Evolutionary conservation across 75 land plant species (phyloP), one percentile per base, ranked within the genome.

Genomic region (Pinus albicaulis): DNA sequence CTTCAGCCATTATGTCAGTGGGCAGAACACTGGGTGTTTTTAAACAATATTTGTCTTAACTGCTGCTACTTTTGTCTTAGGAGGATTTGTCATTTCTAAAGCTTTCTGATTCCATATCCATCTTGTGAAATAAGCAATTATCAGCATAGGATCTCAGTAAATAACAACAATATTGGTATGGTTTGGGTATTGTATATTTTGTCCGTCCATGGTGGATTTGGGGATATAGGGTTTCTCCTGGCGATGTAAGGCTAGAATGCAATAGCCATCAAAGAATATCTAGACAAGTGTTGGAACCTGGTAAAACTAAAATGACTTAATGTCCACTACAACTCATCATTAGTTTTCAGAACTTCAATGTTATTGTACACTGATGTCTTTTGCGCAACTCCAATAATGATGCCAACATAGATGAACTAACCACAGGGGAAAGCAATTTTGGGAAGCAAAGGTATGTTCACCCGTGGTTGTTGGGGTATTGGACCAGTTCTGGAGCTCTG

Each of bases 191-290:
- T 59, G 34, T 89, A 92, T 92, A 93, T 73, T 81, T 79, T 77
- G 83, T 93, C 15, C 90, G 84, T 10, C 68, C 59, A 13, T 93
- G 96, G 96, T 93, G 96, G 96, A 84, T 89, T 38, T 93, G 96
- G 96, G 96, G 96, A 34, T 93, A 79, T 57, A 91, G 94, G 94
- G 20, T 83, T 57, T 93, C 92, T 28, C 96, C 96, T 23, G 65
- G 65, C 91, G 64, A 85, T 84, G 86, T 91, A 93, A 79, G 94
- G 89, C 23, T 90, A 91, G 74, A 91, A 83, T 84, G 96, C 90
- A 34, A 83, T 82, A 26, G 81, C 94, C 20, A 84, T 84, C 19
- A 93, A 93, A 81, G 94, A 93, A 72, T 88, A 92, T 73, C 87
- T 89, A 61, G 94, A 90, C 14, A 76, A 87, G 76, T 79, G 87